Evolutionary conservation across 371 early-diverging fungal species (phyloP).

Genomic region (Rhizopus arrhizus): DNA sequence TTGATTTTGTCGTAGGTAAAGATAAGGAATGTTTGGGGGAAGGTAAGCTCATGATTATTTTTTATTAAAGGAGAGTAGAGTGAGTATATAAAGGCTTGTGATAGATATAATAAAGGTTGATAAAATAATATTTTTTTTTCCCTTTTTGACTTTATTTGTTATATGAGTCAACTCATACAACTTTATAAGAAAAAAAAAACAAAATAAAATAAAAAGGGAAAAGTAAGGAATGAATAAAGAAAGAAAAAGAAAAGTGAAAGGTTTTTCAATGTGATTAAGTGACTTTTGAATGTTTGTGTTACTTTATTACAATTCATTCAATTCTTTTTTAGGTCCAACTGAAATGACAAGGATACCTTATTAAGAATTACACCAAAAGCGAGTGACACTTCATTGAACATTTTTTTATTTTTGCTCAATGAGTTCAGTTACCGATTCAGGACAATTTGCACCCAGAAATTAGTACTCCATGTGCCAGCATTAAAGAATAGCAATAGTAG

Average conservation of each 20-base stretch:
- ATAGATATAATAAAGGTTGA: constrained; percentile 3
- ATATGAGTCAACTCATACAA: neutral
- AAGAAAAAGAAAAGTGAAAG: neutral
- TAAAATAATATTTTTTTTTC: neutral
- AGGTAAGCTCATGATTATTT: constrained; percentile 36
- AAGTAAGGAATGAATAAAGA: constrained; percentile 7
- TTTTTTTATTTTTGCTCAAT: no score
- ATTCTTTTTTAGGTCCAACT: no score
- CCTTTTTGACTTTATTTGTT: neutral
- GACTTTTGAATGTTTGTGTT: neutral
- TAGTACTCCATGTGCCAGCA: no score
- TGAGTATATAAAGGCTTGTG: constrained; percentile 2
- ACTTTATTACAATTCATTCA: no score
- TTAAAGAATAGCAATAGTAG: no score
- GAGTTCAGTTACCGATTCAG: no score
- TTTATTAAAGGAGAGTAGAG: constrained; percentile 6
- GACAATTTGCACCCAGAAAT: no score
- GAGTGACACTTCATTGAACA: no score
- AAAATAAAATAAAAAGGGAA: neutral
- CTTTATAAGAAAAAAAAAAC: constrained; percentile 8
- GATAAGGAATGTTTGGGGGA: constrained; percentile 50
- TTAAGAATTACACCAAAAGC: no score
- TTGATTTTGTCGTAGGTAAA: constrained; percentile 35
- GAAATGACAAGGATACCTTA: no score
- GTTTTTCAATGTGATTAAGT: neutral